phyloP scores from a whole-genome alignment of 129 eudicot genomes.

The Lactuca sativa region DNA sequence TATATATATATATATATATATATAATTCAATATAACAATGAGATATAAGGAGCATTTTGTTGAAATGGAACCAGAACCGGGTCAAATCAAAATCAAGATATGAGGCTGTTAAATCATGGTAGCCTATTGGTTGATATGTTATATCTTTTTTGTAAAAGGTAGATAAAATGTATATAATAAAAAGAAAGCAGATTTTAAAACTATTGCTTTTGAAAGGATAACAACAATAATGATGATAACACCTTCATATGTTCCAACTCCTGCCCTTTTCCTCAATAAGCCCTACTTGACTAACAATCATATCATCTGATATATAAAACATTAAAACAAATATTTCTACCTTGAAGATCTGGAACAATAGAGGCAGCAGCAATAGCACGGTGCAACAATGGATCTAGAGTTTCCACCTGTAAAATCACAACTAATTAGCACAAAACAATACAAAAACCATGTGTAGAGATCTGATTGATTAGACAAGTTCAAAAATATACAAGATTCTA shows the following conservation, averaged over 20 bases:
- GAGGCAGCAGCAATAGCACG: constrained; percentile 93
- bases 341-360: constrained; percentile 81
- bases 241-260: neutral
- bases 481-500: neutral
- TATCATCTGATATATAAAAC: constrained; percentile 13
- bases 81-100: no score
- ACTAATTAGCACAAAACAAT: constrained; percentile 4
- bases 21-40: no score
- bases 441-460: neutral
- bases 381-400: constrained; percentile 77
- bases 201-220: neutral
- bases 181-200: no score
- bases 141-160: no score
- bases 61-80: no score
- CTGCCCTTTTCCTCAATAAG: neutral
- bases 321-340: constrained; percentile 38
- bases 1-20: no score
- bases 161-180: no score
- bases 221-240: neutral
- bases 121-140: no score
- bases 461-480: constrained; percentile 13
- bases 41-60: no score
- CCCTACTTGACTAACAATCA: constrained; percentile 5
- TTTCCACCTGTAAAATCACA: constrained; percentile 58
- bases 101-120: no score